A percentile compares a stretch with the other conserved stretches of the same genome.
Conservation (phyloP, 2,329 filamentous ascomycete genomes). For the Madurella fahalii region DNA sequence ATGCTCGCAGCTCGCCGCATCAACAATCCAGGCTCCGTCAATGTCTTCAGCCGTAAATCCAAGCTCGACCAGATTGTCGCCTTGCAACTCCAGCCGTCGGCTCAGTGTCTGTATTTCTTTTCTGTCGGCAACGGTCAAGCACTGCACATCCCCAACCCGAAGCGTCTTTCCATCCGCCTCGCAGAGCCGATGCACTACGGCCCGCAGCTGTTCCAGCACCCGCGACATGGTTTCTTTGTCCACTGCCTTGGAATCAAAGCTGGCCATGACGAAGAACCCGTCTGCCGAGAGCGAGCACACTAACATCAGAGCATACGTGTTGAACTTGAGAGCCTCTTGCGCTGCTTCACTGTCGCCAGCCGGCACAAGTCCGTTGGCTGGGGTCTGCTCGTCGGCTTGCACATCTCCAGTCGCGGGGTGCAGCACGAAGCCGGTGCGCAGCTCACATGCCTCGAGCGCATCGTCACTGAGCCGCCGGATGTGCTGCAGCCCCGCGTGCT, state of each 20-base stretch:
- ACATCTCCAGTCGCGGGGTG: constrained; percentile 39
- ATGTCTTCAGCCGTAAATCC: constrained; percentile 22
- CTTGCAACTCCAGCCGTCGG: constrained; percentile 22
- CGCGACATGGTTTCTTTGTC: constrained; percentile 48
- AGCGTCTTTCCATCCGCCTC: constrained; percentile 29
- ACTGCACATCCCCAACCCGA: constrained; percentile 33
- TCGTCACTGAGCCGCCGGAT: constrained; percentile 55
- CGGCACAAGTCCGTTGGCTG: constrained; percentile 50
- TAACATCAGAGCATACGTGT: constrained; percentile 60
- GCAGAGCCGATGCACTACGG: constrained; percentile 48
- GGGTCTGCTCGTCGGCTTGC: constrained; percentile 30
- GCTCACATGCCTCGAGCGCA: constrained; percentile 51
- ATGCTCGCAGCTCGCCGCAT: constrained; percentile 33
- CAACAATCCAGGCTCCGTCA: constrained; percentile 38
- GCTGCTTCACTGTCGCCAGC: constrained; percentile 54
- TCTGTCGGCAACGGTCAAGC: constrained; percentile 35
- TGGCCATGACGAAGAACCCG: constrained; percentile 57
- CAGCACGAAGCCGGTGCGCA: constrained; percentile 52
- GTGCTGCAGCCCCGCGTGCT: constrained; percentile 59
- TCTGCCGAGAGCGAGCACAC: constrained; percentile 57
- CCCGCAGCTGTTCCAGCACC: constrained; percentile 49
- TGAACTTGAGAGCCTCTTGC: constrained; percentile 56
- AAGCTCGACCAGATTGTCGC: constrained; percentile 24
- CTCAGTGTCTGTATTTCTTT: constrained; percentile 32
- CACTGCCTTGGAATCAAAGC: constrained; percentile 61